Conservation (phyloP, 345 rosid genomes). For the Populus euphratica region DNA sequence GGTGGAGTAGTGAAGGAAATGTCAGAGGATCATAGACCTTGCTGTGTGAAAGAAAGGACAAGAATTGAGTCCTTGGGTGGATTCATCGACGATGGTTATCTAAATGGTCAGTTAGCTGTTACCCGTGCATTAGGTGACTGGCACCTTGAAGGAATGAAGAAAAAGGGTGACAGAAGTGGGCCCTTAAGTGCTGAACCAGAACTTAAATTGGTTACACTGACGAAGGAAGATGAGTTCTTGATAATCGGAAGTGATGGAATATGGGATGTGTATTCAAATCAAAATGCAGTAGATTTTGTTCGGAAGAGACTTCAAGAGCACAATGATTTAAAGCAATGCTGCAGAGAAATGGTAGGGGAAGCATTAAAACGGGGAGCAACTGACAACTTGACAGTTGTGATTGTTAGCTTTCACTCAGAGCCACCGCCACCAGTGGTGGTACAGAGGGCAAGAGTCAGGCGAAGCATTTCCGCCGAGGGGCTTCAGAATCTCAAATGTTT, state of each 20-base stretch:
- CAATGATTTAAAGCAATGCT: constrained; percentile 63
- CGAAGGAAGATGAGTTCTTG: constrained; percentile 75
- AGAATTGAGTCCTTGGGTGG: constrained; percentile 72
- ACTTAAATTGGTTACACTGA: constrained; percentile 50
- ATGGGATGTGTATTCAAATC: constrained; percentile 81
- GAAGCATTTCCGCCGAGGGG: constrained; percentile 75
- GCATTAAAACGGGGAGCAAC: constrained; percentile 58
- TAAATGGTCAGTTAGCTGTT: constrained; percentile 69
- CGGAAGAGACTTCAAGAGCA: constrained; percentile 68
- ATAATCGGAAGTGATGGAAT: constrained; percentile 78
- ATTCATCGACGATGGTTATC: constrained; percentile 54
- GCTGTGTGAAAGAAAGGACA: constrained; percentile 47
- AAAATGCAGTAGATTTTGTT: constrained; percentile 70
- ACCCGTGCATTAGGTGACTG: constrained; percentile 82
- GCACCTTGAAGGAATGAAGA: constrained; percentile 71
- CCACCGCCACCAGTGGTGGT: constrained; percentile 48
- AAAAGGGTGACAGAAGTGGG: constrained; percentile 34
- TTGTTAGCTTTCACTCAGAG: constrained; percentile 62
- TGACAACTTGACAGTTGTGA: constrained; percentile 71
- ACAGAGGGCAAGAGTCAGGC: constrained; percentile 41
- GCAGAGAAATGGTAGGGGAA: constrained; percentile 70
- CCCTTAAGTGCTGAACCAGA: constrained; percentile 87
- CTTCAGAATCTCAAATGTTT: constrained; percentile 39
- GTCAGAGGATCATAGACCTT: constrained; percentile 76
- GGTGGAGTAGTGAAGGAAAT: constrained; percentile 59